A percentile compares a stretch with the other conserved stretches of the same genome.
These are phyloP conservation scores for Pseudopithomyces maydicus DNA, from an alignment of 2,329 filamentous ascomycete genomes.

Conservation along the genomic window DNA sequence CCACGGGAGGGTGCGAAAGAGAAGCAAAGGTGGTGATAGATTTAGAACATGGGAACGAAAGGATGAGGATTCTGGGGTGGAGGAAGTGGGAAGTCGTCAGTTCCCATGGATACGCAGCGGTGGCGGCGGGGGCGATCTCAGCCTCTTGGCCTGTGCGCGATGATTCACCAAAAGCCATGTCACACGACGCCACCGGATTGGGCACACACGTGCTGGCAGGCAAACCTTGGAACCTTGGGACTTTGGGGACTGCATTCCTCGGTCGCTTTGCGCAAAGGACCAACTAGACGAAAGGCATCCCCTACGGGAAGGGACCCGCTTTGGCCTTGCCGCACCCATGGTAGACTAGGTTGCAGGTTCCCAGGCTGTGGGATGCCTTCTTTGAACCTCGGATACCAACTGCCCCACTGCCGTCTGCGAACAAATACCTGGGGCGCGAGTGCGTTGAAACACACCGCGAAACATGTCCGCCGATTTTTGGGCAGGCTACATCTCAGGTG, in stretches of 20 bases:
- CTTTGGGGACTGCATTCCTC: too few species aligned
- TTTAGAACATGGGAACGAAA: not conserved
- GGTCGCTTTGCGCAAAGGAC: too few species aligned
- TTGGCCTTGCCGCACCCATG: not conserved
- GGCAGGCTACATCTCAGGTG: conserved; percentile 89
- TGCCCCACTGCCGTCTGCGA: conserved; percentile 14
- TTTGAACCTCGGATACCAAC: conserved; percentile 11
- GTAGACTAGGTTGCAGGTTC: not conserved
- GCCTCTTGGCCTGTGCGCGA: conserved; percentile 1
- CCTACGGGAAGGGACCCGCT: not conserved
- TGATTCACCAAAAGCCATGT: not conserved
- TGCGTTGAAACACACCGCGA: not conserved
- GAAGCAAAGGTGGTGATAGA: not conserved
- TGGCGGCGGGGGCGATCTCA: conserved; percentile 4
- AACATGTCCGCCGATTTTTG: conserved; percentile 88
- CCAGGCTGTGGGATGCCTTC: not conserved
- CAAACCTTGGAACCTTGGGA: too few species aligned
- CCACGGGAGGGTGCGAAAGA: not conserved
- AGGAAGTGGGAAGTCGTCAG: not conserved
- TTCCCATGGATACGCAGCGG: not conserved
- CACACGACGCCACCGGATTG: not conserved
- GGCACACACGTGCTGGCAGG: not conserved
- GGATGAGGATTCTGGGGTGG: not conserved
- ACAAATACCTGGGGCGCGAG: not conserved
- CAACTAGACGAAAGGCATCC: not conserved